Percentiles rank a stretch among this genome's conserved stretches.
Conservation (phyloP, 2,329 filamentous ascomycete genomes). For the Fusarium pseudograminearum region DNA sequence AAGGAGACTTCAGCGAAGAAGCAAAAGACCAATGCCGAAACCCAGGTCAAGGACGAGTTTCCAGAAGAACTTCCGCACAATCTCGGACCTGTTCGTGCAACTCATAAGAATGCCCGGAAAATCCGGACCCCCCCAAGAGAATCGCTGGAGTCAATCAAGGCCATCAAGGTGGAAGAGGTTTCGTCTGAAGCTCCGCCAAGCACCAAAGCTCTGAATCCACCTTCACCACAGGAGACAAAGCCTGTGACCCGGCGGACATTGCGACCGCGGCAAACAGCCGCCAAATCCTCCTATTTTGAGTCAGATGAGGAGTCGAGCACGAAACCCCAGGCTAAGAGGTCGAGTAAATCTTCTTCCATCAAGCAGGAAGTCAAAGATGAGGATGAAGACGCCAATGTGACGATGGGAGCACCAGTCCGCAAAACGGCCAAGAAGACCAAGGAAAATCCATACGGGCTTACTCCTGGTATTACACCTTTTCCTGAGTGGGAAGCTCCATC, state of each 20-base stretch:
- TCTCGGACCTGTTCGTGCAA: slow-evolving; percentile 24
- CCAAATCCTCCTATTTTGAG: slow-evolving; percentile 38
- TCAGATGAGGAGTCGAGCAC: slow-evolving; percentile 34
- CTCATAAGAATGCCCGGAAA: slow-evolving; percentile 7
- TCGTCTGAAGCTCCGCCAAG: slow-evolving; percentile 1
- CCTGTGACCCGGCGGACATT: slow-evolving; percentile 20
- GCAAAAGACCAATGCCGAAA: slow-evolving; percentile 13
- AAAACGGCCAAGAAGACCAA: slow-evolving; percentile 45
- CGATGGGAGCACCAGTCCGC: slow-evolving; percentile 21
- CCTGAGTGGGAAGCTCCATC: slow-evolving; percentile 45
- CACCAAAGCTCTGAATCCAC: not conserved
- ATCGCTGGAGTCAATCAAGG: not conserved
- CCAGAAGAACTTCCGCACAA: slow-evolving; percentile 39
- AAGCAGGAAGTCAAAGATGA: slow-evolving; percentile 37
- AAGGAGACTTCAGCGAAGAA: slow-evolving; percentile 11
- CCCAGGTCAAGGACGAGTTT: not conserved
- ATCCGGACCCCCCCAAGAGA: slow-evolving; percentile 2
- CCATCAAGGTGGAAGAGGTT: slow-evolving; percentile 6
- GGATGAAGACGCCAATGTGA: slow-evolving; percentile 4
- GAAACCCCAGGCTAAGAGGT: slow-evolving; percentile 6
- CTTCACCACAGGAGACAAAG: slow-evolving; percentile 1
- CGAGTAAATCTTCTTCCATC: not conserved
- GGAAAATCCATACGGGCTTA: slow-evolving; percentile 46
- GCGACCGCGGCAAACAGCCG: slow-evolving; percentile 25
- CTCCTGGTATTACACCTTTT: slow-evolving; percentile 46